Conservation (phyloP, 176 grass and related monocot genomes). For the Bromus sterilis region DNA sequence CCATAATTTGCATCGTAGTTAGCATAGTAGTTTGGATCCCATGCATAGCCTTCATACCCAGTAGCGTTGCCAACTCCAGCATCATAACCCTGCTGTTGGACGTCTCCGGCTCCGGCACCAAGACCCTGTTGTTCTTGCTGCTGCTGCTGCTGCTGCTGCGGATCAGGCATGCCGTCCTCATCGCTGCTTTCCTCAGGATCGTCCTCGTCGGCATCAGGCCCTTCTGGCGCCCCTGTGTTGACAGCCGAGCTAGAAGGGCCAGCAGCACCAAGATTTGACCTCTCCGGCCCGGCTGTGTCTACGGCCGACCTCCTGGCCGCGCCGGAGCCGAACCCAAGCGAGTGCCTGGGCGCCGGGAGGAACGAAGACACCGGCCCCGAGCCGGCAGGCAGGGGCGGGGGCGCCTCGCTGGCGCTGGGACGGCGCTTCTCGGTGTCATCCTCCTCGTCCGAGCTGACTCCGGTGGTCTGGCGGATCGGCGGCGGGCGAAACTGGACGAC, state of each 20-base stretch:
- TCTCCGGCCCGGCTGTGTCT: conserved; percentile 26
- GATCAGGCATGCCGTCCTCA: conserved; percentile 29
- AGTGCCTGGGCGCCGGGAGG: conserved; percentile 79
- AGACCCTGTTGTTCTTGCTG: conserved; percentile 22
- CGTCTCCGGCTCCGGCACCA: conserved; percentile 21
- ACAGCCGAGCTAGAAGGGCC: neutral
- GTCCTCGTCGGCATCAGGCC: neutral
- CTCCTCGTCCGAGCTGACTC: conserved; percentile 50
- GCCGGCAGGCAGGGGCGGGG: conserved; percentile 11
- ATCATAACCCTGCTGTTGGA: conserved; percentile 30
- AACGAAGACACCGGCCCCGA: conserved; percentile 56
- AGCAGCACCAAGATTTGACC: neutral
- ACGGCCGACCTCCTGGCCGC: conserved; percentile 24
- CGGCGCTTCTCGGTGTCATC: conserved; percentile 37
- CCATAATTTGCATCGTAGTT: conserved; percentile 31
- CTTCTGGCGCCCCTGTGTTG: neutral
- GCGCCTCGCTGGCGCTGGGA: conserved; percentile 16
- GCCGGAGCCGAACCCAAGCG: conserved; percentile 47
- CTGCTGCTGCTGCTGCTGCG: conserved; percentile 13
- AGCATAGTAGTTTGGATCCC: conserved; percentile 48
- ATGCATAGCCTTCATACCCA: conserved; percentile 27
- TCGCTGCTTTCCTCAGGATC: neutral
- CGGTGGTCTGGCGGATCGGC: conserved; percentile 39
- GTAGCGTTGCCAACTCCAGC: conserved; percentile 23
- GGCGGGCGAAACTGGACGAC: conserved; percentile 67